Evolutionary conservation across 768 basidiomycete genomes (phyloP).

Genomic region (Lactarius hengduanensis): DNA sequence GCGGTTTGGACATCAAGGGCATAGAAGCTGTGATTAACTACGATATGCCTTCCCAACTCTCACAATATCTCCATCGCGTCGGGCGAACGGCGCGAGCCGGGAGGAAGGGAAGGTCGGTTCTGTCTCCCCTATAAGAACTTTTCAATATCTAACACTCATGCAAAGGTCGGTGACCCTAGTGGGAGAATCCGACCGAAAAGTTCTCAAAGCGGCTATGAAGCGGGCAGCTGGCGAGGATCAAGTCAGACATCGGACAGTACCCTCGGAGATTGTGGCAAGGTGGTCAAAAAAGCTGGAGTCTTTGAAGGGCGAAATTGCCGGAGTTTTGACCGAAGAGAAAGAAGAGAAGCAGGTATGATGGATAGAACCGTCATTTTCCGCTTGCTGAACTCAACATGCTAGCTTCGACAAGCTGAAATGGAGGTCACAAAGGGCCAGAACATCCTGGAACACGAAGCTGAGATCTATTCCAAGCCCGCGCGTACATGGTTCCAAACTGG

Average conservation of each 20-base stretch:
- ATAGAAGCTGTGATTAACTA: conserved; percentile 98
- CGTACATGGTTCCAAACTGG: conserved; percentile 97
- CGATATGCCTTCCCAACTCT: conserved; percentile 93
- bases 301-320: conserved; percentile 74
- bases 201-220: conserved; percentile 95
- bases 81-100: conserved; percentile 97
- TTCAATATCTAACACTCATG: conserved; percentile 21
- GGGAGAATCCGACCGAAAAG: conserved; percentile 93
- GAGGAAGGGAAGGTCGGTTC: conserved; percentile 77
- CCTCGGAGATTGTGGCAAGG: conserved; percentile 65
- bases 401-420: conserved; percentile 94
- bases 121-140: conserved; percentile 1
- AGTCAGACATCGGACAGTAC: conserved; percentile 85
- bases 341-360: conserved; percentile 83
- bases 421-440: conserved; percentile 93
- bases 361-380: conserved; percentile 15
- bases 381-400: conserved; percentile 22
- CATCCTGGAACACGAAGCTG: conserved; percentile 87
- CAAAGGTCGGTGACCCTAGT: conserved; percentile 89
- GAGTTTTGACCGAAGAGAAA: conserved; percentile 85
- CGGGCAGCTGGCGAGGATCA: conserved; percentile 74
- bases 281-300: conserved; percentile 69
- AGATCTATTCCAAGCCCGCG: conserved; percentile 91
- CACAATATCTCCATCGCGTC: conserved; percentile 95
- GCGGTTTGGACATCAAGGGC: conserved; percentile 96